Evolutionary conservation across 495 filamentous ascomycete genomes (phyloP), one percentile per base, ranked within the genome.

Genomic region (Sphaerosporella brunnea): DNA sequence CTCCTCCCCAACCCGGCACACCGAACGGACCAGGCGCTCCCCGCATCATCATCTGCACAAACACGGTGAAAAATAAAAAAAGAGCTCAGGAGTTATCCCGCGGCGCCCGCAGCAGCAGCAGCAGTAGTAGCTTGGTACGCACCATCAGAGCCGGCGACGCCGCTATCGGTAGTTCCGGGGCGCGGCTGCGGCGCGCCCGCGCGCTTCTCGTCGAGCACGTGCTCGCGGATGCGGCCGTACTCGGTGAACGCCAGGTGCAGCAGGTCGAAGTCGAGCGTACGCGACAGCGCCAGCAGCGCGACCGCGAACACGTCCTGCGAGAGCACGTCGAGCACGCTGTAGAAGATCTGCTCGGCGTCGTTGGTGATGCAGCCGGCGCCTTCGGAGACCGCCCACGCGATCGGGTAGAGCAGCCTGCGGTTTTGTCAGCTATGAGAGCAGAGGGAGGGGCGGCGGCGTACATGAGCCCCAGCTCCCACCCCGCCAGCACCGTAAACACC

Each of bases 341-440:
- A 84, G 62, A 84, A 84, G 47, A 81, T 61, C n/a, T 70, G 67
- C 51, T 75, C 75, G 2, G 68, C 71, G 48, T 79, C 77, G 0
- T 76, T 70, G 1, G 71, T 56, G 47, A 82, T 78, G 47, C 70
- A 61, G 56, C 83, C 82, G 2, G 77, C 76, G 24, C 78, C 79
- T 50, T 84, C 80, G 32, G 63, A 66, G 8, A 83, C 51, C 46
- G 77, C 80, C 70, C 73, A 84, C 9, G 69, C 70, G 47, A 84
- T 69, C 2, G 80, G 78, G 60, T 83, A 84, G n/a, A 82, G 59
- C 23, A 77, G 54, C 73, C 55, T 58, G n/a, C n/a, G n/a, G 16
- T 40, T 2, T 15, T 40, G 37, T 40, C 21, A 30, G 41, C 20
- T 13, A 4, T 7, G 30, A 30, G 47, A 23, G 45, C 13, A 5